Evolutionary conservation across 352 stramenopile species (phyloP).

Genomic region (Phytophthora parvispora): DNA sequence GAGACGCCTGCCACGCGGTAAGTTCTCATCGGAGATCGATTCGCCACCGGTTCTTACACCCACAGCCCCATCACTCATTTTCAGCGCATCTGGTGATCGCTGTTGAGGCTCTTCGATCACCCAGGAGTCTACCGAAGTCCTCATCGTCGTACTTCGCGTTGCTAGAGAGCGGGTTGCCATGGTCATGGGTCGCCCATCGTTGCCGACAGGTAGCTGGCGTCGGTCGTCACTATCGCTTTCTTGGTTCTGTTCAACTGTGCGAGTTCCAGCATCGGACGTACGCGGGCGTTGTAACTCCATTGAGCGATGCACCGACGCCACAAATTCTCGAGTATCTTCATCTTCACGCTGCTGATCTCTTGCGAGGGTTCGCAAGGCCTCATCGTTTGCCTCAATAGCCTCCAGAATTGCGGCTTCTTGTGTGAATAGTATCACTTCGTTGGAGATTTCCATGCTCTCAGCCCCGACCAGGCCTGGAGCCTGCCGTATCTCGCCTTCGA

Average conservation of each 20-base stretch:
- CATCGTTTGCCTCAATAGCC: constrained; percentile 80
- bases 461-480: constrained; percentile 70
- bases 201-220: not conserved
- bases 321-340: constrained; percentile 47
- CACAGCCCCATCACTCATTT: constrained; percentile 33
- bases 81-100: constrained; percentile 46
- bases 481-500: constrained; percentile 89
- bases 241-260: constrained; percentile 26
- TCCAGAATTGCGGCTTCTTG: constrained; percentile 65
- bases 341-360: constrained; percentile 59
- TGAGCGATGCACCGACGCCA: constrained; percentile 43
- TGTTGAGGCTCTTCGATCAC: constrained; percentile 60
- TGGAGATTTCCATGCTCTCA: constrained; percentile 62
- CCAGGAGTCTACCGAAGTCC: constrained; percentile 61
- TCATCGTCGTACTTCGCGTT: constrained; percentile 13
- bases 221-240: constrained; percentile 16
- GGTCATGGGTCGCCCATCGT: constrained; percentile 54
- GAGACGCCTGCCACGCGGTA: constrained; percentile 61
- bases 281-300: constrained; percentile 60
- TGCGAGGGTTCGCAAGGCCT: constrained; percentile 28
- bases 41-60: constrained; percentile 12
- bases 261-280: constrained; percentile 59
- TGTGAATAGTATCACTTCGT: constrained; percentile 92
- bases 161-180: constrained; percentile 31
- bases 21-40: constrained; percentile 13